Conservation (phyloP, 176 grass and related monocot genomes). For the Triticum dicoccoides region DNA sequence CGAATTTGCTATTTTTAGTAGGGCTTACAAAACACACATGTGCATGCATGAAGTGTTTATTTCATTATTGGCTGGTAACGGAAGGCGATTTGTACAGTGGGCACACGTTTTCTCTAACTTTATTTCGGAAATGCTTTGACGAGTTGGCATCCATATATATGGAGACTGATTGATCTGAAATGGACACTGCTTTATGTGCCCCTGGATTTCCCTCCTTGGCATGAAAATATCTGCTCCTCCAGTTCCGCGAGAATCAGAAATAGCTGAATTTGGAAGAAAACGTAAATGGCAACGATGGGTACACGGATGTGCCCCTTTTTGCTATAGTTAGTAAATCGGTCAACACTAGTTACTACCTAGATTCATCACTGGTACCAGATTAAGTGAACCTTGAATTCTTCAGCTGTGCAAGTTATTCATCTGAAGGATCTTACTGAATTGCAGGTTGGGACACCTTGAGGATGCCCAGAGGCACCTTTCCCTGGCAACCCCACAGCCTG, state of each 20-base stretch:
- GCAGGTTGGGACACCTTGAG: constrained; percentile 82
- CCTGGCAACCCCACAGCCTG: constrained; percentile 56
- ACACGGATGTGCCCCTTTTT: constrained; percentile 14
- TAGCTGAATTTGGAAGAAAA: constrained; percentile 15
- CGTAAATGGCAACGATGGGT: not conserved
- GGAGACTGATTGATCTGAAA: constrained; percentile 17
- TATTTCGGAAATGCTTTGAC: not conserved
- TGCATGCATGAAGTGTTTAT: not conserved
- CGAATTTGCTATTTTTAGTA: constrained; percentile 49
- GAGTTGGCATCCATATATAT: not conserved
- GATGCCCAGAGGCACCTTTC: constrained; percentile 83
- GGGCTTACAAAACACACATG: constrained; percentile 14
- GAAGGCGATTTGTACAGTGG: constrained; percentile 1
- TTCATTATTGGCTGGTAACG: constrained; percentile 15
- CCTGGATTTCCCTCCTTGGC: constrained; percentile 5
- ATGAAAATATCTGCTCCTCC: constrained; percentile 17
- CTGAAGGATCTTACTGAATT: constrained; percentile 18
- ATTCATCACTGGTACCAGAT: not conserved
- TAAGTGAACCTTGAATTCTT: not conserved
- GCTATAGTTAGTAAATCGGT: constrained; percentile 10
- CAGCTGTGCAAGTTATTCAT: constrained; percentile 18
- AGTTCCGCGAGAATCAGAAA: constrained; percentile 3
- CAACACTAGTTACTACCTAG: not conserved
- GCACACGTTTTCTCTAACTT: not conserved
- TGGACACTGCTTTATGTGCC: constrained; percentile 18